A percentile compares a stretch with the other conserved stretches of the same genome.
These are phyloP conservation scores for Pythium insidiosum DNA, from an alignment of 352 stramenopile genomes.

Conservation along the genomic window DNA sequence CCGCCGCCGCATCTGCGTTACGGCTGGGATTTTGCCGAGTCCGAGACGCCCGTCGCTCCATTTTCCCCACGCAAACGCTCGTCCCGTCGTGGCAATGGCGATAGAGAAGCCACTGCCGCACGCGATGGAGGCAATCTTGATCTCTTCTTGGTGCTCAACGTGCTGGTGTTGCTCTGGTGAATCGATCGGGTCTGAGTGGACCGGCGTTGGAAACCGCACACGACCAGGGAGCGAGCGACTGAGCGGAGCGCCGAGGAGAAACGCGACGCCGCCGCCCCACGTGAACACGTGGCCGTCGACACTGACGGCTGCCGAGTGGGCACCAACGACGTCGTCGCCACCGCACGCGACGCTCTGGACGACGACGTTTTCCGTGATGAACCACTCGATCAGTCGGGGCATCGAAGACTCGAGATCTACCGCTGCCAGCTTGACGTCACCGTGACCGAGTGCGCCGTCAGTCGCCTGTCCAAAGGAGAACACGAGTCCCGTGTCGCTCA, in stretches of 20 bases:
- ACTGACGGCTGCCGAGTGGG: constrained; percentile 62
- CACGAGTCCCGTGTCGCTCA: constrained; percentile 54
- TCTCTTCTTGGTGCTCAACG: background rate
- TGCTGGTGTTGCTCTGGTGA: background rate
- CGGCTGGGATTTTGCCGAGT: constrained; percentile 47
- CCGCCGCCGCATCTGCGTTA: constrained; percentile 26
- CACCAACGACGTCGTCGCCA: constrained; percentile 40
- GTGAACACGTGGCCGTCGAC: constrained; percentile 54
- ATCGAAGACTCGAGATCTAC: constrained; percentile 19
- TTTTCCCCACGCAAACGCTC: constrained; percentile 77
- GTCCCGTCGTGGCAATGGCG: constrained; percentile 36
- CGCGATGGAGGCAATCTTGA: constrained; percentile 23
- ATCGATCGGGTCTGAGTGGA: too few species aligned
- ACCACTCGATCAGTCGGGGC: constrained; percentile 39
- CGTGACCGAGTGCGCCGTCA: constrained; percentile 46
- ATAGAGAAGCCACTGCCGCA: constrained; percentile 80
- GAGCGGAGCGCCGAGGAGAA: constrained; percentile 38
- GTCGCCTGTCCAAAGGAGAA: constrained; percentile 44
- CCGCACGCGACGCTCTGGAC: constrained; percentile 37
- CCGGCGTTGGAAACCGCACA: too few species aligned
- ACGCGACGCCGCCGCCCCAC: constrained; percentile 58
- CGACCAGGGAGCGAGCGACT: too few species aligned
- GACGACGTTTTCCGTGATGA: constrained; percentile 36
- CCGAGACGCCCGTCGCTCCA: constrained; percentile 67
- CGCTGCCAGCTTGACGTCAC: background rate